Evolutionary conservation across 2,329 filamentous ascomycete genomes (phyloP).

Genomic region (Sporothrix variecibatus): DNA sequence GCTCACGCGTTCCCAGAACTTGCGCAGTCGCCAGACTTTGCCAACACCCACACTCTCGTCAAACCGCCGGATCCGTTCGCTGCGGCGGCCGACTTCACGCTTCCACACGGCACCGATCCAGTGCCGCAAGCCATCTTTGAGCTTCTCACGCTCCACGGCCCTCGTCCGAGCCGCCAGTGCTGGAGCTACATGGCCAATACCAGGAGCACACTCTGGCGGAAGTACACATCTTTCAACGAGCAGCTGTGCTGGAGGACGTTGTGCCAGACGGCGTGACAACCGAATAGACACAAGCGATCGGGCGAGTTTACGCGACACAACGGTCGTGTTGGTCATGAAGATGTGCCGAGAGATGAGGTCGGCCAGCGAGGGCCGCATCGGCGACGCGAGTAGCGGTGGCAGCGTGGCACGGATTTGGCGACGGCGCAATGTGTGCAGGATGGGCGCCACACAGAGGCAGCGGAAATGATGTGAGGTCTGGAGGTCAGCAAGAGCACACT

Average conservation of each 20-base stretch:
- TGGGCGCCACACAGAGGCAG: slow-evolving; percentile 62
- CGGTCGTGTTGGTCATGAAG: slow-evolving; percentile 66
- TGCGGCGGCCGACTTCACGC: slow-evolving; percentile 52
- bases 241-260: slow-evolving; percentile 59
- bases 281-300: slow-evolving; percentile 66
- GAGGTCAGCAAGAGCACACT: not conserved
- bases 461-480: slow-evolving; percentile 66
- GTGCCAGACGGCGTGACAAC: slow-evolving; percentile 61
- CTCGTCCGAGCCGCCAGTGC: slow-evolving; percentile 63
- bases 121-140: slow-evolving; percentile 66
- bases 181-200: slow-evolving; percentile 52
- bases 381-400: slow-evolving; percentile 56
- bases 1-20: slow-evolving; percentile 66
- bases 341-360: slow-evolving; percentile 66
- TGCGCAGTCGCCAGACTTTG: slow-evolving; percentile 61
- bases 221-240: slow-evolving; percentile 66
- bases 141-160: slow-evolving; percentile 64
- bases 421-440: slow-evolving; percentile 64
- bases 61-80: slow-evolving; percentile 49
- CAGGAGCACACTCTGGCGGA: slow-evolving; percentile 63
- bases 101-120: slow-evolving; percentile 65
- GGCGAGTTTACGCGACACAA: slow-evolving; percentile 64
- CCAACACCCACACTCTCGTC: slow-evolving; percentile 57
- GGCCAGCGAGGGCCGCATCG: slow-evolving; percentile 59
- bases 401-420: slow-evolving; percentile 58